Percentiles rank a stretch among this genome's conserved stretches.
Conservation (phyloP, 2,329 filamentous ascomycete genomes). For the Colletotrichum navitas region DNA sequence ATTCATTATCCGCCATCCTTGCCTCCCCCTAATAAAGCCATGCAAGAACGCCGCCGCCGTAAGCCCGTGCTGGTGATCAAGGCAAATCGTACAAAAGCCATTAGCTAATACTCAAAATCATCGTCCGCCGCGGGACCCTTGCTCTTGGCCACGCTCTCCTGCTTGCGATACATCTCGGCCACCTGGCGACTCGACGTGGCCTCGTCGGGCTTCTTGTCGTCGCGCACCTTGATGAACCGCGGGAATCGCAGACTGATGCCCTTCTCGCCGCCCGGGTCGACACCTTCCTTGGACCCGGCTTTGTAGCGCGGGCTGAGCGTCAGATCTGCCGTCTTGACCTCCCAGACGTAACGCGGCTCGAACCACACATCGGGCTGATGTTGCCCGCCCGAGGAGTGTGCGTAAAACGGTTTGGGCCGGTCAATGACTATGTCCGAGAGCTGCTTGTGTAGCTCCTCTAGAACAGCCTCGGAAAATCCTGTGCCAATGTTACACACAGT, state of each 20-base stretch:
- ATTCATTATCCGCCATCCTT: background rate
- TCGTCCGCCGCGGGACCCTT: slow-evolving; percentile 92
- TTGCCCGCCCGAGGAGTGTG: slow-evolving; percentile 84
- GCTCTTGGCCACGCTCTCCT: slow-evolving; percentile 89
- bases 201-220: slow-evolving; percentile 95
- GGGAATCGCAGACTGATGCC: slow-evolving; percentile 94
- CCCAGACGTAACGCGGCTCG: slow-evolving; percentile 94
- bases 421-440: slow-evolving; percentile 87
- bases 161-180: slow-evolving; percentile 96
- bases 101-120: slow-evolving; percentile 90
- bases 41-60: slow-evolving; percentile 33
- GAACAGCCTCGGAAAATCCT: slow-evolving; percentile 92
- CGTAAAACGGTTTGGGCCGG: slow-evolving; percentile 93
- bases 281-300: slow-evolving; percentile 85
- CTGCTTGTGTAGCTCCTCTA: slow-evolving; percentile 85
- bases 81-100: background rate
- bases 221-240: slow-evolving; percentile 88
- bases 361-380: slow-evolving; percentile 99
- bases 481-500: slow-evolving; percentile 99
- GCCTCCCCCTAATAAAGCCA: background rate
- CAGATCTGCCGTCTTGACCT: slow-evolving; percentile 96
- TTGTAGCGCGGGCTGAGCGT: slow-evolving; percentile 94
- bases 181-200: slow-evolving; percentile 88
- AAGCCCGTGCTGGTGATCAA: background rate
- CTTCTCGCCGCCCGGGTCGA: slow-evolving; percentile 77